A percentile compares a stretch with the other conserved stretches of the same genome.
Evolutionary conservation across 208 protist genomes (phyloP).

Genomic region (Kentomonas sorsogonicus): DNA sequence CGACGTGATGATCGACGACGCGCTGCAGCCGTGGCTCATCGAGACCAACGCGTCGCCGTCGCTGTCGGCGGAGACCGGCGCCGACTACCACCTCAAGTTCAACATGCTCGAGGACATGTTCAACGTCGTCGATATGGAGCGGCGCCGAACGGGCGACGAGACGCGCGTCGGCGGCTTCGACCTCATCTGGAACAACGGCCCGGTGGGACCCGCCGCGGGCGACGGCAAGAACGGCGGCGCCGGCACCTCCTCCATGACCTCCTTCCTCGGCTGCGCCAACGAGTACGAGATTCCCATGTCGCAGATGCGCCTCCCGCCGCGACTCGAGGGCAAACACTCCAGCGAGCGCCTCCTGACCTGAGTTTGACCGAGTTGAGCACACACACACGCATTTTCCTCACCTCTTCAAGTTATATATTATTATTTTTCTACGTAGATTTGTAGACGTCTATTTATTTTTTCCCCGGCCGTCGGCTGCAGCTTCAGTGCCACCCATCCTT

Average conservation of each 20-base stretch:
- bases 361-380: not conserved
- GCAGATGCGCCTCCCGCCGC: slow-evolving; percentile 74
- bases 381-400: not conserved
- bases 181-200: slow-evolving; percentile 84
- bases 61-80: slow-evolving; percentile 88
- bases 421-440: not conserved
- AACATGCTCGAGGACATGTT: slow-evolving; percentile 93
- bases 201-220: slow-evolving; percentile 25
- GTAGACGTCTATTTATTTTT: slow-evolving; percentile 9
- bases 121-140: slow-evolving; percentile 86
- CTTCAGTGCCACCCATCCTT: not conserved
- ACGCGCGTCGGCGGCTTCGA: slow-evolving; percentile 86
- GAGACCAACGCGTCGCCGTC: slow-evolving; percentile 92
- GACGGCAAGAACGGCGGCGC: slow-evolving; percentile 17
- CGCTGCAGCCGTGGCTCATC: slow-evolving; percentile 84
- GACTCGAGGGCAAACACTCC: slow-evolving; percentile 62
- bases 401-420: not conserved
- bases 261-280: slow-evolving; percentile 79
- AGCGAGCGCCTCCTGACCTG: slow-evolving; percentile 78
- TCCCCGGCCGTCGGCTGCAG: too few species aligned
- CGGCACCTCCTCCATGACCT: slow-evolving; percentile 1
- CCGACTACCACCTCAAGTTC: slow-evolving; percentile 94
- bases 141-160: slow-evolving; percentile 63
- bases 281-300: slow-evolving; percentile 82
- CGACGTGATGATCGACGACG: slow-evolving; percentile 88